Percentiles rank a stretch among this genome's conserved stretches.
Evolutionary conservation across 2,329 filamentous ascomycete species (phyloP).

Genomic region (Fragosphaeria purpurea): DNA sequence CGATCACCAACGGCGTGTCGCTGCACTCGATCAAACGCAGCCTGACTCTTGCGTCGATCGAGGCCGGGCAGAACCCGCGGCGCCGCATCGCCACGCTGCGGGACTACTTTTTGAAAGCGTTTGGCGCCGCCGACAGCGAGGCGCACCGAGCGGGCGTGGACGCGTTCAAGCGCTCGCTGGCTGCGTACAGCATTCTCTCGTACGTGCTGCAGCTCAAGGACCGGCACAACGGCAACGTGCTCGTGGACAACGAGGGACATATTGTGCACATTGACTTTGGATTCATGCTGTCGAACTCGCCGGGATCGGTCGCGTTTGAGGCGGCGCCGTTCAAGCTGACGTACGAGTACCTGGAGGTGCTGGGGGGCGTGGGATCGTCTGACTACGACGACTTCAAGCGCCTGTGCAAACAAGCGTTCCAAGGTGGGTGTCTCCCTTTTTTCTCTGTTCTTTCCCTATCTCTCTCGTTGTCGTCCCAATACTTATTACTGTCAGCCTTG

Average conservation of each 20-base stretch:
- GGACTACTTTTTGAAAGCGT: slow-evolving; percentile 74
- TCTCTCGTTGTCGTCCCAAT: not conserved
- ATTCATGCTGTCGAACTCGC: slow-evolving; percentile 82
- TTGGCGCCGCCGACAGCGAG: slow-evolving; percentile 60
- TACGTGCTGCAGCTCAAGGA: slow-evolving; percentile 81
- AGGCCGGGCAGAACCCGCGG: slow-evolving; percentile 60
- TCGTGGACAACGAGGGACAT: slow-evolving; percentile 77
- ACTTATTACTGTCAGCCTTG: slow-evolving; percentile 36
- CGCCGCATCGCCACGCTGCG: slow-evolving; percentile 69
- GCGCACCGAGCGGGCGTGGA: slow-evolving; percentile 63
- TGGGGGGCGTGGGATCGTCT: slow-evolving; percentile 60
- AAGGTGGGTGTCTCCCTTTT: slow-evolving; percentile 39
- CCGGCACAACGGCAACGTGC: slow-evolving; percentile 75
- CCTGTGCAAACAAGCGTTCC: slow-evolving; percentile 74
- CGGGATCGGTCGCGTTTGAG: slow-evolving; percentile 75
- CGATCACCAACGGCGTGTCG: slow-evolving; percentile 82
- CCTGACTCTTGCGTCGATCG: slow-evolving; percentile 64
- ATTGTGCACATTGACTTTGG: slow-evolving; percentile 86
- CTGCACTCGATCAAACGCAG: slow-evolving; percentile 76
- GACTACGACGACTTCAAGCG: slow-evolving; percentile 68
- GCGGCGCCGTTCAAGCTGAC: slow-evolving; percentile 77
- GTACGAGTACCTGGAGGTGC: slow-evolving; percentile 74
- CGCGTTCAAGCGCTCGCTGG: slow-evolving; percentile 71
- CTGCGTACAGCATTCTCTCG: slow-evolving; percentile 76
- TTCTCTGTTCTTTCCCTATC: not conserved